Base-by-base conservation (phyloP, 2,329 filamentous ascomycete genomes). In the Epicoccum sorghinum region DNA sequence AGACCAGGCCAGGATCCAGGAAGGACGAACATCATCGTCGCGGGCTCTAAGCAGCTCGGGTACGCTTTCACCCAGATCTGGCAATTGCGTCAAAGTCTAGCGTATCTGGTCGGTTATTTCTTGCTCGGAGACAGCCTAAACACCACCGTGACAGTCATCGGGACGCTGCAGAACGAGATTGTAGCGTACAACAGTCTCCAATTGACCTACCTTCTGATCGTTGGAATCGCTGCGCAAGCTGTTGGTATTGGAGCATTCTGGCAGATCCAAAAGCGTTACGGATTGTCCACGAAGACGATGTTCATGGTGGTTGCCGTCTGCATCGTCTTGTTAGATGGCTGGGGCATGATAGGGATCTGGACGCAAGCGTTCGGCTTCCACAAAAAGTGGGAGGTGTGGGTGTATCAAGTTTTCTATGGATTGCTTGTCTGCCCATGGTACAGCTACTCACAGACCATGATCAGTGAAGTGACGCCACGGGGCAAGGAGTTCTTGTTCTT, bases 401-500 rank as follows among this genome's bases (percentile, higher is more conserved):
- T 71, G 3, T 78, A 75, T 53, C 74, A 77, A 48, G 75, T 71
- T 7, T 87, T 86, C 59, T 89, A 88, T 62, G 86, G 87, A 0
- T 75, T 89, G 1, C 81, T 88, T 41, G 83, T 89, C 6, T 88
- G 86, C 58, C 86, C 86, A 0, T 89, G 86, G 86, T 89, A 89
- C 70, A 85, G 83, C 42, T 89, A 89, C 71, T 84, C 82, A 0
- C 86, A 89, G 67, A 89, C 86, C 63, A 86, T 89, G 82, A 89
- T 89, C 60, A 85, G 82, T 3, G 87, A 88, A 61, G 85, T 89
- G 2, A 88, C 86, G 0, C 87, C 87, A 0, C 79, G 84, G 5
- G 86, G 86, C 33, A 85, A 88, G 64, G 87, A 89, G 60, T 89
- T 88, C 62, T 75, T 89, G 9, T 89, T 89, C 77, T 90, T 89